Percentiles rank a stretch among this genome's conserved stretches.
These are phyloP conservation scores for Asterella californica DNA, from an alignment of 225 moss, liverwort and hornwort species.

Conservation along the genomic window DNA sequence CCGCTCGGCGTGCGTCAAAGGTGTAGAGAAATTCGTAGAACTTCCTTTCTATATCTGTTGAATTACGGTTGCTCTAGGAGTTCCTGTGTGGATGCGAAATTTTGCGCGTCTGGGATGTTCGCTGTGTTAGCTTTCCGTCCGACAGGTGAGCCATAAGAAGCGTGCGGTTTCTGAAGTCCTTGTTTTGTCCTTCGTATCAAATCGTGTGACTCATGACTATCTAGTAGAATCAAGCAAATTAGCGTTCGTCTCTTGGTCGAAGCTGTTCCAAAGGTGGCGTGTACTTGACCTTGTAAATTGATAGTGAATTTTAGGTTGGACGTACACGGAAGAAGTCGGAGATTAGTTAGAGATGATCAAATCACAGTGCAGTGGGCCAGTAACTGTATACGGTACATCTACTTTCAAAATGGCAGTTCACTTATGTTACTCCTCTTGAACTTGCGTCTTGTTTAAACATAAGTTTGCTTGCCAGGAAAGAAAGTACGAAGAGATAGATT, in stretches of 20 bases:
- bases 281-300: neutral
- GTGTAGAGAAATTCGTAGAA: constrained; percentile 24
- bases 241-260: neutral
- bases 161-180: neutral
- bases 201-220: too few relatives aligned
- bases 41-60: neutral
- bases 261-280: neutral
- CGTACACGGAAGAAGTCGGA: constrained; percentile 74
- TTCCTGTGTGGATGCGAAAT: neutral
- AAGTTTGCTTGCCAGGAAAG: neutral
- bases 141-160: constrained; percentile 38
- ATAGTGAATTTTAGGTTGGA: constrained; percentile 54
- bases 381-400: constrained; percentile 67
- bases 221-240: too few relatives aligned
- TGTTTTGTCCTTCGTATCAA: neutral
- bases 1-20: constrained; percentile 39
- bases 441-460: neutral
- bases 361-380: constrained; percentile 65
- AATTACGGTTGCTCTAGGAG: neutral
- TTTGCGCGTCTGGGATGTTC: neutral
- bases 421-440: neutral
- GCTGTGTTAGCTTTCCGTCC: constrained; percentile 83
- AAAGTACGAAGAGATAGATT: too few relatives aligned
- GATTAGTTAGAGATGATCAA: constrained; percentile 66
- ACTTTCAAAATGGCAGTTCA: too few relatives aligned